Conservation (phyloP, 2,329 filamentous ascomycete genomes). For the Trichophyton mentagrophytes region DNA sequence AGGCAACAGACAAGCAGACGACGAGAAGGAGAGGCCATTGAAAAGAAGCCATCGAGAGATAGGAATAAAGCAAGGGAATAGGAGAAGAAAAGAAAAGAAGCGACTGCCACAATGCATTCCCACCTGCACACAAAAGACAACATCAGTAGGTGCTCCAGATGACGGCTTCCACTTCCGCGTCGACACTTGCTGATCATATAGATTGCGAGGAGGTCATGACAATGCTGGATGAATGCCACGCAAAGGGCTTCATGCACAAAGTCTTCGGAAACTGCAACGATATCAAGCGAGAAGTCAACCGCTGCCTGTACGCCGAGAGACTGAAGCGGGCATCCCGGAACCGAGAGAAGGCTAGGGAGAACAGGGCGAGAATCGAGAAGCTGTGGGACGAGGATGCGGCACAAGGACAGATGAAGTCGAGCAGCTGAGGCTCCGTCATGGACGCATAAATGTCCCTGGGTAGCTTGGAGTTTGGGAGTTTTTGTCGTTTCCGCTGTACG, state of each 20-base stretch:
- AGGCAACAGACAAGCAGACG: too few species aligned
- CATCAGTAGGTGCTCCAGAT: slow-evolving; percentile 47
- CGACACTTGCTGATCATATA: slow-evolving; percentile 28
- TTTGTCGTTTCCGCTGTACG: background rate
- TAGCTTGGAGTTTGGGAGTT: background rate
- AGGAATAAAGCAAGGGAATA: background rate
- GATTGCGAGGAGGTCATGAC: slow-evolving; percentile 91
- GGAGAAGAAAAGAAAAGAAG: background rate
- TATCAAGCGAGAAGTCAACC: slow-evolving; percentile 69
- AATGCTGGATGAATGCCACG: slow-evolving; percentile 90
- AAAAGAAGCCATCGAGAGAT: too few species aligned
- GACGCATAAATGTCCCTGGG: background rate
- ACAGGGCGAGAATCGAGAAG: slow-evolving; percentile 61
- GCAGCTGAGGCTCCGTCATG: background rate
- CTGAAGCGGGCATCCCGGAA: slow-evolving; percentile 66
- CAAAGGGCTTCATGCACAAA: slow-evolving; percentile 83
- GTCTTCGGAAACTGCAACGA: slow-evolving; percentile 80
- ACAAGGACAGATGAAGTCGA: background rate
- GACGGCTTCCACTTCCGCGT: background rate
- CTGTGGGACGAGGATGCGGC: slow-evolving; percentile 53
- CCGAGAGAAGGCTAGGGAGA: slow-evolving; percentile 54
- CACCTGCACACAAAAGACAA: slow-evolving; percentile 92
- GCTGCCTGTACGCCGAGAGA: slow-evolving; percentile 70
- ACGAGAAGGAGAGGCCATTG: background rate
- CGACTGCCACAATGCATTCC: slow-evolving; percentile 65